Conservation (phyloP, 805 yeast genomes). For the Teunomyces tritomae region DNA sequence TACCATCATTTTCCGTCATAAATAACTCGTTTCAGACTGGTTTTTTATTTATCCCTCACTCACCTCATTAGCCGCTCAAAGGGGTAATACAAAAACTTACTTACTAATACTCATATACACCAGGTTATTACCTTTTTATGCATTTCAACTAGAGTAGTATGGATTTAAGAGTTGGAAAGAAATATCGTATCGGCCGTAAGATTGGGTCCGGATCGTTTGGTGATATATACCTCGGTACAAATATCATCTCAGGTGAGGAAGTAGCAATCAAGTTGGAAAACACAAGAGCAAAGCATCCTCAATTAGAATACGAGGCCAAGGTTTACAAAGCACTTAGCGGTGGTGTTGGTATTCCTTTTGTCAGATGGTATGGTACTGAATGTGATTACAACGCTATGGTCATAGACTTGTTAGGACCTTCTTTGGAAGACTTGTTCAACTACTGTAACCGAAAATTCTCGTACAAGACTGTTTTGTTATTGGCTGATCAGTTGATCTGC, state of each 20-base stretch:
- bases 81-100: neutral
- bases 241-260: constrained; percentile 93
- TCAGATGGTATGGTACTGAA: constrained; percentile 95
- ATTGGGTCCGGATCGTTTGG: constrained; percentile 98
- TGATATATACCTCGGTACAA: constrained; percentile 90
- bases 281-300: constrained; percentile 91
- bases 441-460: constrained; percentile 93
- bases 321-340: constrained; percentile 93
- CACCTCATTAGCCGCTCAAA: constrained; percentile 1
- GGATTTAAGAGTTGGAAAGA: constrained; percentile 89
- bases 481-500: constrained; percentile 92
- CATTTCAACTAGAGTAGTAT: constrained; percentile 9
- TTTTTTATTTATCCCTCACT: neutral
- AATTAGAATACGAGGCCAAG: constrained; percentile 93
- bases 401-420: constrained; percentile 92
- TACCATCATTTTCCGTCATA: neutral
- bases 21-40: neutral
- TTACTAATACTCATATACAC: neutral
- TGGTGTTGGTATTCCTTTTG: constrained; percentile 95
- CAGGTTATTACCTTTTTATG: neutral
- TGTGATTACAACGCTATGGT: constrained; percentile 97
- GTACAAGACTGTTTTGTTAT: constrained; percentile 84
- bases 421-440: constrained; percentile 91
- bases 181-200: constrained; percentile 89
- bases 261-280: constrained; percentile 95